phyloP scores from a whole-genome alignment of 345 rosid species.

The Salix udensis region DNA sequence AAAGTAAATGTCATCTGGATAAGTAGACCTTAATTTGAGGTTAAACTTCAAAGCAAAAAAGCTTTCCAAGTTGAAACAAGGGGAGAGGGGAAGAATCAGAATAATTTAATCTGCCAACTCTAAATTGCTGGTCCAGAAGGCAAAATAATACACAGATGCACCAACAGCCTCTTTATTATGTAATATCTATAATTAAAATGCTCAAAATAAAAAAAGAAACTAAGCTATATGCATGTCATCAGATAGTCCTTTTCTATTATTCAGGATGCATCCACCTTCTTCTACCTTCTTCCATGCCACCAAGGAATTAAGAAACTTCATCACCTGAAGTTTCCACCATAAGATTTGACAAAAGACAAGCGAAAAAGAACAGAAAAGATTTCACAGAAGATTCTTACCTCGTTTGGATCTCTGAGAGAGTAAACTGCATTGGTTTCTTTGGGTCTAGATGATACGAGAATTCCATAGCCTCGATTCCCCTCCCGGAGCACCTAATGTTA shows the following conservation, averaged over 20 bases:
- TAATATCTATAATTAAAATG: not conserved
- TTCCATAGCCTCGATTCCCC: slow-evolving; percentile 65
- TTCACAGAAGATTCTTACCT: slow-evolving; percentile 39
- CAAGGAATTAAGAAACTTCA: slow-evolving; percentile 69
- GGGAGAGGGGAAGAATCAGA: not conserved
- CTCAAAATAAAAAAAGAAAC: not conserved
- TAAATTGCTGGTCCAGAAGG: not conserved
- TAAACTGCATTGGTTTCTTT: slow-evolving; percentile 73
- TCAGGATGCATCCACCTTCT: slow-evolving; percentile 1
- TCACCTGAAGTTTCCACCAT: slow-evolving; percentile 48
- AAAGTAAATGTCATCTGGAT: not conserved
- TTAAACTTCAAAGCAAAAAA: not conserved
- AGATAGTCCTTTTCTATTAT: slow-evolving; percentile 8
- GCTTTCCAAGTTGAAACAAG: not conserved
- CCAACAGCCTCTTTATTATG: not conserved
- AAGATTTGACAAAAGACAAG: not conserved
- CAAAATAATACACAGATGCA: not conserved
- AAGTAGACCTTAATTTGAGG: not conserved
- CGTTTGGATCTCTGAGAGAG: slow-evolving; percentile 74
- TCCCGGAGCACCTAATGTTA: slow-evolving; percentile 54
- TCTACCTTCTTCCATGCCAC: slow-evolving; percentile 52
- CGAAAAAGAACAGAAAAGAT: not conserved
- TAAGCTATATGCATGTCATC: not conserved
- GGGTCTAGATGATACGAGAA: slow-evolving; percentile 72
- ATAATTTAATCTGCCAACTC: not conserved